Evolutionary conservation across 768 basidiomycete genomes (phyloP), one percentile per base, ranked within the genome.

Genomic region (Pisolithus microcarpus): DNA sequence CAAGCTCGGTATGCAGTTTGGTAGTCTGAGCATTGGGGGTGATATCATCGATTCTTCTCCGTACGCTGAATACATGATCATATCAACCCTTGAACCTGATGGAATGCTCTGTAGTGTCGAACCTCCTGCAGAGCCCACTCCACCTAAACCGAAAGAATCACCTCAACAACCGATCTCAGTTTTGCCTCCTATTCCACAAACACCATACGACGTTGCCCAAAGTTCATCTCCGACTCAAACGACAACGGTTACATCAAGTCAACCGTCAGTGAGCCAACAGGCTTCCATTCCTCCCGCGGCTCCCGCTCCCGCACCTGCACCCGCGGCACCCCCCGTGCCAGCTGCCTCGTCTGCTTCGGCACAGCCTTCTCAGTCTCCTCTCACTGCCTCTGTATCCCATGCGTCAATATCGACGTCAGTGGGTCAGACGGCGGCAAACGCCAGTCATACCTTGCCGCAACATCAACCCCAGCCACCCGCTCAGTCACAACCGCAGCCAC

Each of bases 1-100:
- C 62, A 90, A 87, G 62, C 72, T 91, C 47, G 89, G 89, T 45
- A 90, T 92, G 89, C 88, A 91, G 61, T 92, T 92, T 61, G 89
- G 89, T 46, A 91, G 87, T 65, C 69, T 91, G 58, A 86, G 80
- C 65, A 75, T 92, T 34, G 81, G 80, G 31, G 85, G 82, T 7
- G 87, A 89, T 53, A 68, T 78, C n/a, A 65, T 81, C 30, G 83
- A 82, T 38, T 53, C 72, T 28, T 71, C 72, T 50, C 58, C 75
- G 83, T 84, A 62, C 64, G 81, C 73, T 15, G 13, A 34, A 16
- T 36, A 15, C 36, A 30, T n/a, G 42, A 4, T 10, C 26, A 23
- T 10, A 15, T 11, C n/a, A 3, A 38, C 37, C 7, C 7, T 28
- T 40, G 36, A 24, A 15, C 36, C 53, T 65, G 34, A 58, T 52